Evolutionary conservation across 2,329 filamentous ascomycete genomes (phyloP), one percentile per base, ranked within the genome.

Genomic region (Calonectria honghensis): DNA sequence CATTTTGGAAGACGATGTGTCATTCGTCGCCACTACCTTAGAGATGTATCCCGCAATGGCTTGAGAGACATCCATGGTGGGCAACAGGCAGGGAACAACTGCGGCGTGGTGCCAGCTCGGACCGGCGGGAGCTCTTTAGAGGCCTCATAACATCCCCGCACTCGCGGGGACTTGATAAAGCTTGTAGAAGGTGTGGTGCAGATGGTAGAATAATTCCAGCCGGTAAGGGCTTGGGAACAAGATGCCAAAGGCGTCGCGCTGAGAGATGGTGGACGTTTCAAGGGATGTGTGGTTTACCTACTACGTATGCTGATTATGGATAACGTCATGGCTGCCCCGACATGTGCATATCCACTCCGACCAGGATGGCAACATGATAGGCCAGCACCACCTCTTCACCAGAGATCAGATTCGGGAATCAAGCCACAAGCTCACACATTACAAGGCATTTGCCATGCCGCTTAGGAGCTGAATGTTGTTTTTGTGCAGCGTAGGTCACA

Each of bases 21-120:
- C 96, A 27, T 81, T 77, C 57, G 84, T 82, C 78, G 95, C 94
- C 85, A 98, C 93, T 92, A 99, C 98, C 91, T 96, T 98, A 85
- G 94, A 94, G 89, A 99, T 94, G 89, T 99, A 99, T 87, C 95
- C 94, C 81, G 96, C 94, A 83, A 98, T 93, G 79, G 96, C 95
- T 84, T 97, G 94, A 76, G 97, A 94, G 82, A 98, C 93, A 84
- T 99, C 97, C 97, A 99, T 99, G 80, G 78, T 88, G 85, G 37
- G 57, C 35, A 63, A 39, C 16, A 63, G 57, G 57, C 57, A 41
- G 57, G 14, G 13, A 68, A n/a, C 32, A 65, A 67, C 27, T 48
- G 65, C 18, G n/a, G 35, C 61, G 45, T 39, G 39, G 59, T 64
- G 32, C 35, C 51, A 52, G n/a, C 27, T 7, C 52, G n/a, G 45